Evolutionary conservation across 1,139 yeast species (phyloP).

Genomic region (Taphrina pruni): DNA sequence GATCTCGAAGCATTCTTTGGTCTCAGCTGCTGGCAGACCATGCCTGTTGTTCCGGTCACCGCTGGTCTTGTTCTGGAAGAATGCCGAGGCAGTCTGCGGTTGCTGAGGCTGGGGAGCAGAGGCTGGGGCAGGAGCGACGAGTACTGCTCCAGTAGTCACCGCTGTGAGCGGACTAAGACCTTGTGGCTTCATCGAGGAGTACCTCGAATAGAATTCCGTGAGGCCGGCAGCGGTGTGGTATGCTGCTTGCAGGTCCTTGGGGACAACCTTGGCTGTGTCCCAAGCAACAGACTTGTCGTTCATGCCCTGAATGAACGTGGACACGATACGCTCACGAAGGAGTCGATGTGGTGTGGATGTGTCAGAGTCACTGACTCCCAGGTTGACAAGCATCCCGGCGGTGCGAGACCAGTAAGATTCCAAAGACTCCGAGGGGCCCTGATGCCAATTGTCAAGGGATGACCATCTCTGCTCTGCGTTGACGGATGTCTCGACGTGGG

Average conservation of each 20-base stretch:
- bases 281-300: background rate
- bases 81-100: background rate
- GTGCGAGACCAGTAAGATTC: background rate
- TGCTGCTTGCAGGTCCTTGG: background rate
- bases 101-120: background rate
- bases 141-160: background rate
- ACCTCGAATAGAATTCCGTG: background rate
- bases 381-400: background rate
- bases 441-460: no score
- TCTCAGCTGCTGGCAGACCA: background rate
- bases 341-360: background rate
- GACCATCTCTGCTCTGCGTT: no score
- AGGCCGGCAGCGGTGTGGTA: background rate
- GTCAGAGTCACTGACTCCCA: background rate
- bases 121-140: background rate
- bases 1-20: background rate
- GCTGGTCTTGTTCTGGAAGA: background rate
- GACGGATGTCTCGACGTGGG: no score
- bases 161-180: background rate
- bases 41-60: background rate
- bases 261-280: background rate
- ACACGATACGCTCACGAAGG: background rate
- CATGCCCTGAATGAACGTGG: background rate
- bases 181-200: background rate
- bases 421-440: no score